Percentiles rank a stretch among this genome's conserved stretches.
Evolutionary conservation across 2,329 filamentous ascomycete species (phyloP).

Genomic region (Xylariaceae sp.): DNA sequence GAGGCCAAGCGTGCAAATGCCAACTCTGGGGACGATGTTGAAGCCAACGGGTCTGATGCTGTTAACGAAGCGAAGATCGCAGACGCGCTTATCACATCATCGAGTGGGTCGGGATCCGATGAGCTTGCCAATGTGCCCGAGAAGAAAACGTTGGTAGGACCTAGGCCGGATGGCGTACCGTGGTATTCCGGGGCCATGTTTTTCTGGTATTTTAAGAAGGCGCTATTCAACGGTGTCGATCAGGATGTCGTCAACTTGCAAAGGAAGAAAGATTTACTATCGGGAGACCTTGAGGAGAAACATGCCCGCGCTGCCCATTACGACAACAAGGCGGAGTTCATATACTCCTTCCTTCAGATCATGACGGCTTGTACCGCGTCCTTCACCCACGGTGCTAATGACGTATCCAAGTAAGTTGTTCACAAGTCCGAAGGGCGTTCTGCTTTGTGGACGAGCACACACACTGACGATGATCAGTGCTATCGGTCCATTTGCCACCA

Average conservation of each 20-base stretch:
- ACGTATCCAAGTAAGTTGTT: slow-evolving; percentile 54
- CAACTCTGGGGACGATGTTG: slow-evolving; percentile 29
- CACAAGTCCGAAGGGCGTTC: not conserved
- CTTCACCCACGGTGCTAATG: slow-evolving; percentile 69
- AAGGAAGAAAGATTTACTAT: slow-evolving; percentile 48
- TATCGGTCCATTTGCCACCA: slow-evolving; percentile 64
- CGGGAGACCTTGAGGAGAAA: slow-evolving; percentile 55
- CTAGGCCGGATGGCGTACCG: slow-evolving; percentile 24
- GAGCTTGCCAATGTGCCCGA: not conserved
- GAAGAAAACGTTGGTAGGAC: slow-evolving; percentile 26
- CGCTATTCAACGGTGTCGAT: slow-evolving; percentile 45
- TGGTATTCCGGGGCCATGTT: slow-evolving; percentile 39
- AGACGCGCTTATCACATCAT: slow-evolving; percentile 15
- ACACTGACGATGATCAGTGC: slow-evolving; percentile 41
- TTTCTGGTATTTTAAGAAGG: slow-evolving; percentile 29
- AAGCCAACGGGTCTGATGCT: slow-evolving; percentile 24
- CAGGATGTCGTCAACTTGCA: slow-evolving; percentile 45
- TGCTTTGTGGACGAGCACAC: not conserved
- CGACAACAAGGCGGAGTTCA: slow-evolving; percentile 64
- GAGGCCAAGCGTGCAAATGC: slow-evolving; percentile 42
- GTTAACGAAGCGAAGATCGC: slow-evolving; percentile 19
- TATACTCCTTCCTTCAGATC: slow-evolving; percentile 63
- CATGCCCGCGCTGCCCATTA: slow-evolving; percentile 62
- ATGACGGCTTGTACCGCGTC: slow-evolving; percentile 65
- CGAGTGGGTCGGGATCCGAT: slow-evolving; percentile 3